Evolutionary conservation across 225 moss, liverwort and hornwort genomes (phyloP), one percentile per base, ranked within the genome.

Genomic region (Sphagnum contortum): DNA sequence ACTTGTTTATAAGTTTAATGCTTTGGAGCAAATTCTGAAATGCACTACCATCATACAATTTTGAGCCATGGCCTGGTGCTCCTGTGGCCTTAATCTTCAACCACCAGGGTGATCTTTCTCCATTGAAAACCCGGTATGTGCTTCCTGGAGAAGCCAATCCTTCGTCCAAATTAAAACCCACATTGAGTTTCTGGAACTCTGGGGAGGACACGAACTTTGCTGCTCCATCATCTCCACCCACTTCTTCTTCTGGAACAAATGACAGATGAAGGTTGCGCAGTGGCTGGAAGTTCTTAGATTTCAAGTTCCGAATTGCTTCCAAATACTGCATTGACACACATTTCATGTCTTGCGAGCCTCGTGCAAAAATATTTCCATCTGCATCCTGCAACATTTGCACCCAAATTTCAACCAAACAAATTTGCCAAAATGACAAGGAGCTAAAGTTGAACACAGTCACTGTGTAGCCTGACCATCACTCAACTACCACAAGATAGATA

Each of bases 331-430:
- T 87, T 45, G 92, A 90, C 64, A 96, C 95, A 61, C 88, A 81
- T 77, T 96, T 96, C 95, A 96, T 96, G 80, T 96, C 92, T 62
- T 96, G 95, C 6, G 90, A 75, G 3, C 92, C 92, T 67, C 95
- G 76, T 46, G 85, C 95, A 47, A 81, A 96, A 64, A 96, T 68
- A 9, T 85, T 81, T 7, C 90, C 92, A n/a, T 76, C 78, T 12
- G 65, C 71, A 64, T 88, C 80, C 84, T 84, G 62, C 71, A 61
- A 46, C 14, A 7, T 12, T 29, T 29, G 29, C 29, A 29, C 29
- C 29, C 29, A 29, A 29, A 29, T 29, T 29, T 29, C 29, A 29
- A 29, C 29, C 29, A 29, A 29, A 29, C 29, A 29, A 29, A 29
- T 29, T 29, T 29, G 29, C 29, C 29, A 29, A 29, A 29, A 1